phyloP scores from a whole-genome alignment of 192 early-diverging fungal genomes.

The Allomyces javanicus region DNA sequence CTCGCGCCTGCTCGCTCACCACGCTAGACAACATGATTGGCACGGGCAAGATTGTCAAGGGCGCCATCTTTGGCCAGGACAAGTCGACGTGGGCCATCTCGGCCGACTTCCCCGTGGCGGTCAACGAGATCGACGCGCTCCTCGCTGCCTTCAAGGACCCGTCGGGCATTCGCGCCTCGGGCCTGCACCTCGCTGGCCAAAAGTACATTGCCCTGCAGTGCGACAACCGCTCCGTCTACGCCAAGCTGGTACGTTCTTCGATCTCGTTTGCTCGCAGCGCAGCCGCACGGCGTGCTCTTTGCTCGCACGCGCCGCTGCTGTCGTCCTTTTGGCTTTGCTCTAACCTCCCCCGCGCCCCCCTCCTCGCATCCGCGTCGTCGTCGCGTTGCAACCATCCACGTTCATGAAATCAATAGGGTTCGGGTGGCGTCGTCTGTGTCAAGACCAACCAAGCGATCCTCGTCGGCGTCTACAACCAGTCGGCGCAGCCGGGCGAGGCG shows the following conservation, averaged over 20 bases:
- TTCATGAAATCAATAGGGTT: conserved; percentile 20
- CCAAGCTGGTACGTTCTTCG: conserved; percentile 38
- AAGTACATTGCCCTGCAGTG: conserved; percentile 59
- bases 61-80: conserved; percentile 65
- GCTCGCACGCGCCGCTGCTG: not conserved
- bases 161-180: conserved; percentile 29
- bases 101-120: conserved; percentile 24
- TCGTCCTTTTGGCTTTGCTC: too few relatives aligned
- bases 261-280: too few relatives aligned
- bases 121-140: conserved; percentile 34
- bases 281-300: too few relatives aligned
- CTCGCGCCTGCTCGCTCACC: too few relatives aligned
- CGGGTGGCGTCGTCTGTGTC: conserved; percentile 43
- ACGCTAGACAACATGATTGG: conserved; percentile 37
- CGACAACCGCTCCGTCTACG: conserved; percentile 49
- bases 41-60: conserved; percentile 47
- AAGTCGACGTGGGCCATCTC: conserved; percentile 66
- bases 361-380: too few relatives aligned
- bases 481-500: conserved; percentile 41
- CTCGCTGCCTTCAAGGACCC: conserved; percentile 41
- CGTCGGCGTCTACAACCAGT: conserved; percentile 46
- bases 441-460: conserved; percentile 69
- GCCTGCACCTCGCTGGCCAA: conserved; percentile 37
- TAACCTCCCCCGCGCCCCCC: too few relatives aligned
- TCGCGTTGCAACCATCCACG: too few relatives aligned